Evolutionary conservation across 768 basidiomycete genomes (phyloP), one percentile per base, ranked within the genome.

Genomic region (Neoboletus magnificus): DNA sequence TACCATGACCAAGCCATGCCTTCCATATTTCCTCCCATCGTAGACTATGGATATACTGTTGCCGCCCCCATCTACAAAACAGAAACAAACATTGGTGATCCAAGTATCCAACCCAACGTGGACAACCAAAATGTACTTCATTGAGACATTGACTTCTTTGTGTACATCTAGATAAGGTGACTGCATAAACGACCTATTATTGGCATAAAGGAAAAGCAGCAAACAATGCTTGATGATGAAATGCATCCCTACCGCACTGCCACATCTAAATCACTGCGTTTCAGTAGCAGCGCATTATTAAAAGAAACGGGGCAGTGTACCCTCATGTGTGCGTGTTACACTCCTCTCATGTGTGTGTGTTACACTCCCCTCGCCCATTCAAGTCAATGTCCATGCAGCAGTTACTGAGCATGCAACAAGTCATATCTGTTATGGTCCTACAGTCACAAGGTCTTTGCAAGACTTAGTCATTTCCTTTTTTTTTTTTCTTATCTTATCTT

Each of bases 151-250:
- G 2, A 93, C 82, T 65, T 98, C 97, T 1, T 96, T 97, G 57
- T 99, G 97, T 1, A 83, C 82, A 63, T 99, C 97, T 39, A 98
- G 80, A 65, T 97, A 98, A 0, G 96, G 94, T 30, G 95, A 89
- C 15, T 84, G 82, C 1, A 82, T 79, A 71, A 95, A 98, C 4
- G 91, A 84, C n/a, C 96, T 96, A 48, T 87, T 92, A 58, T 84
- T 86, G 30, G 87, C 87, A 65, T 93, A 94, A 18, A 98, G 79
- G 69, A 91, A 98, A 15, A 98, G 69, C 54, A 98, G 66, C n/a
- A 87, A 83, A 72, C 93, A 97, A 20, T 93, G 85, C 69, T 95
- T 95, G 61, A 98, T 86, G 41, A 93, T 81, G 72, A 95, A 95
- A 71, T 87, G 98, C 46, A 98, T 72, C 3, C 94, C 97, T 44